Evolutionary conservation across 768 basidiomycete species (phyloP), one percentile per base, ranked within the genome.

Genomic region (Tulasnella sp.): DNA sequence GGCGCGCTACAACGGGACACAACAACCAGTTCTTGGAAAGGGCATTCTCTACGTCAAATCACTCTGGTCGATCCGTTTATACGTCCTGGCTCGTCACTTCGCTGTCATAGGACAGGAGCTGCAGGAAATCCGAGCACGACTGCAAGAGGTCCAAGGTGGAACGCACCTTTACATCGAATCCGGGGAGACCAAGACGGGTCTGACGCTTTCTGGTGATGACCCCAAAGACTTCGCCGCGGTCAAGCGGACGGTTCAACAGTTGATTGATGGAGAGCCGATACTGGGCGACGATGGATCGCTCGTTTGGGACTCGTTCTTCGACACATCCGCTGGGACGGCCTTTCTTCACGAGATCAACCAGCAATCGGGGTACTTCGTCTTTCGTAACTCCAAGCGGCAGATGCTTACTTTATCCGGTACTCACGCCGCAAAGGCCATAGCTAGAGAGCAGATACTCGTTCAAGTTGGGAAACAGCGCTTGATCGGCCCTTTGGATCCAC

Each of bases 281-380:
- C 7, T 86, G 32, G 74, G 70, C 26, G 65, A 77, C 17, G 75
- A 80, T 47, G 79, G 76, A 27, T 77, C 77, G 42, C 70, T 75
- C 1, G 71, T 78, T 7, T 90, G 86, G 86, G 83, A 88, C 61
- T 71, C 74, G 3, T 88, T 80, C 69, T 83, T 90, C 21, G 15
- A n/a, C 61, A 66, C 67, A 21, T 63, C 73, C 3, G 60, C 64
- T 0, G 69, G 69, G 4, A 85, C 85, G 0, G 42, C 49, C 0
- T 21, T 51, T 13, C 15, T 43, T 17, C 38, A 21, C 26, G 4
- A 34, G 3, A n/a, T 27, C 3, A 41, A 19, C 15, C 34, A 27
- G 7, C 29, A 41, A 0, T 13, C 19, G 17, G 24, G 34, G 17
- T 47, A n/a, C 5, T 42, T 32, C n/a, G 55, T 55, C n/a, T 32